phyloP scores from a whole-genome alignment of 352 stramenopile species.

The Aphanomyces cochlioides region DNA sequence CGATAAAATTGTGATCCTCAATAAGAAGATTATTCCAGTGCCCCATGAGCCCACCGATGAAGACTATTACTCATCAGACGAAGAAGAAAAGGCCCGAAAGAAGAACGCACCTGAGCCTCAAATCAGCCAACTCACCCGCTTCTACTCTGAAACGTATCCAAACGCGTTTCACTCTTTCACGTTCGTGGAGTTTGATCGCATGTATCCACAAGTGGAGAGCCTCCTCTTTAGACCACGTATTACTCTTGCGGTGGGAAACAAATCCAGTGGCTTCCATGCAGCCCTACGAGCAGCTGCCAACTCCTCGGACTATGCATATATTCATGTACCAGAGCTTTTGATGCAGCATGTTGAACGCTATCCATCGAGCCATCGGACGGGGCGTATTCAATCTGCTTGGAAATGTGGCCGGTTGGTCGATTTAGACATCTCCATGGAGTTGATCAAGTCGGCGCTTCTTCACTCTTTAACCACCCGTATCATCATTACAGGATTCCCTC shows the following conservation, averaged over 20 bases:
- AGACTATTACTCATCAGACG: slow-evolving; percentile 28
- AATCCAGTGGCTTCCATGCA: slow-evolving; percentile 16
- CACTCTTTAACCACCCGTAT: background rate
- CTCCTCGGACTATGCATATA: background rate
- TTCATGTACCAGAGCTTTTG: slow-evolving; percentile 15
- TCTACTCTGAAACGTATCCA: background rate
- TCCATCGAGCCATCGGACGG: background rate
- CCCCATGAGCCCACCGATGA: slow-evolving; percentile 16
- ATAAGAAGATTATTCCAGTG: slow-evolving; percentile 12
- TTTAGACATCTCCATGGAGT: background rate
- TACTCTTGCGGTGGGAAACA: slow-evolving; percentile 11
- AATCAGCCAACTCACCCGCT: slow-evolving; percentile 6
- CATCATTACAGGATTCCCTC: slow-evolving; percentile 14
- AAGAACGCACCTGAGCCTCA: slow-evolving; percentile 18
- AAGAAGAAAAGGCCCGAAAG: slow-evolving; percentile 13
- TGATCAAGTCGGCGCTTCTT: slow-evolving; percentile 3
- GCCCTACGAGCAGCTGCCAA: background rate
- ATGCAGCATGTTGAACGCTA: background rate
- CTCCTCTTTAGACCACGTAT: background rate
- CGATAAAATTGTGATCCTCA: background rate
- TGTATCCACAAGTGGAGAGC: background rate
- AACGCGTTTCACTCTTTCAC: background rate
- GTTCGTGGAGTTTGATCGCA: background rate
- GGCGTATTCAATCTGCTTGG: slow-evolving; percentile 10
- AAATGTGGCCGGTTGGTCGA: background rate